These are phyloP conservation scores for Neocucurbitaria cava DNA, from an alignment of 2,329 filamentous ascomycete species.

Conservation along the genomic window DNA sequence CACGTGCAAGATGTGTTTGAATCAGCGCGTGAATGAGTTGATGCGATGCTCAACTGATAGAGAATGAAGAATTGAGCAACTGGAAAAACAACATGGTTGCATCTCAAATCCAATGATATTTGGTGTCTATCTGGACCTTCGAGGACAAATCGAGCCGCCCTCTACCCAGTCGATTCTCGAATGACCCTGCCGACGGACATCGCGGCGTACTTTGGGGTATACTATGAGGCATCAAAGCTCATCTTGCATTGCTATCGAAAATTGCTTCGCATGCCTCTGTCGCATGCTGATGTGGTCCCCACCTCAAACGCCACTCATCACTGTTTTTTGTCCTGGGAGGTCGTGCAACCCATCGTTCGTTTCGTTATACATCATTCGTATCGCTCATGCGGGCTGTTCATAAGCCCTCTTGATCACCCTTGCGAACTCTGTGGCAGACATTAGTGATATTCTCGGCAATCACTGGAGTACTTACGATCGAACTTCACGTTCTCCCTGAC, in stretches of 20 bases:
- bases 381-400: conserved; percentile 46
- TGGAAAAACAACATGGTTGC: not conserved
- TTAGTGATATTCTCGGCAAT: conserved; percentile 14
- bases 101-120: not conserved
- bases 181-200: conserved; percentile 2
- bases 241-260: conserved; percentile 13
- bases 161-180: not conserved
- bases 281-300: conserved; percentile 14
- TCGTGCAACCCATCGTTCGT: conserved; percentile 21
- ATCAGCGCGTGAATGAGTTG: too few species aligned
- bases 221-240: conserved; percentile 14
- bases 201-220: conserved; percentile 24
- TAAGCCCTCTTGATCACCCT: conserved; percentile 47
- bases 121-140: not conserved
- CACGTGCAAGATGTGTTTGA: too few species aligned
- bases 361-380: conserved; percentile 12
- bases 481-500: conserved; percentile 95
- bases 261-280: conserved; percentile 9
- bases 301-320: conserved; percentile 17
- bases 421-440: conserved; percentile 36
- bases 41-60: too few species aligned
- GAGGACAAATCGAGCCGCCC: not conserved
- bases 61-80: not conserved
- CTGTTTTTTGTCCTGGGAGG: not conserved
- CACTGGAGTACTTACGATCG: conserved; percentile 62